Evolutionary conservation across 805 yeast genomes (phyloP), one percentile per base, ranked within the genome.

Genomic region (Candida hungchunana): DNA sequence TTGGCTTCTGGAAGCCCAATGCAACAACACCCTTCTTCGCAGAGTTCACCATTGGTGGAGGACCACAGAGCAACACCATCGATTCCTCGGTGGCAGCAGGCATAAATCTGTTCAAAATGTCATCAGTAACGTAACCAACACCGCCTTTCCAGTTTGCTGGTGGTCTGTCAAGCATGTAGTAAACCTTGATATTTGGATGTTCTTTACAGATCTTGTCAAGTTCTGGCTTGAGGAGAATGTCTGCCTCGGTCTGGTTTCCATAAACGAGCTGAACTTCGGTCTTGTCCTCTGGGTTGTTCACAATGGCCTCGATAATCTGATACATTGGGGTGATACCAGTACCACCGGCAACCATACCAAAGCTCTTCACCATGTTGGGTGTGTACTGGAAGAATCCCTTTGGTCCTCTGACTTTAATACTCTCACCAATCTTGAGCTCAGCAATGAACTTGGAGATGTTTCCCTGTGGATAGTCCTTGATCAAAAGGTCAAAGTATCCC

Each of bases 311-410:
- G 48, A 89, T 77, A 48, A 88, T 80, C 67, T 88, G 96, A 63
- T 78, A 86, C 96, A 88, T 88, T 58, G 96, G 96, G 7, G 96
- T 82, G 53, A 88, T 82, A 59, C 97, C 97, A 25, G 97, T 86
- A 55, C 97, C 97, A 49, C 97, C 97, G 27, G 96, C 95, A 47
- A 90, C 79, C 97, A 89, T 89, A 36, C 82, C 87, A 41, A 89
- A 70, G 42, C 73, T 71, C 40, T 71, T 66, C 39, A 75, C 79
- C 79, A 82, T 78, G 63, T 84, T 85, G 49, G 94, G 87, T 35
- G 76, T 68, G 65, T 89, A 89, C 43, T 78, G 73, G 69, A 84
- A 87, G 53, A 77, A 77, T 7, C 97, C 97, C 64, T 84, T 85
- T 51, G 97, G 97, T 19, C 97, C 96, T 56, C 83, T 75, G 40